Evolutionary conservation across 2,329 filamentous ascomycete species (phyloP), one percentile per base, ranked within the genome.

Genomic region (Cladosporium cucumerinum): DNA sequence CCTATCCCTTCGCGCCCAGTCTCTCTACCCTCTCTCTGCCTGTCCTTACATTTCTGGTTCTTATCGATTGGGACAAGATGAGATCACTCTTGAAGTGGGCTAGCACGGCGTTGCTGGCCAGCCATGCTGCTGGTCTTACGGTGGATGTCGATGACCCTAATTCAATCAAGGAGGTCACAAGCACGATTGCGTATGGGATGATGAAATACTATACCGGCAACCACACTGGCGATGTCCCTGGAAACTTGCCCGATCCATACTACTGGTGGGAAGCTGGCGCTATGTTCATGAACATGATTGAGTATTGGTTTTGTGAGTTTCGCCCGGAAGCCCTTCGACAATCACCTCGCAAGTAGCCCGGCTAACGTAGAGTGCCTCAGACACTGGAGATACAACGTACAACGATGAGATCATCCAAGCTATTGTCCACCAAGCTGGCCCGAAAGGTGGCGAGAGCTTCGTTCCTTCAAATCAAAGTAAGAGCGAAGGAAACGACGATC

Each of bases 201-300:
- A 80, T 85, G 77, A 72, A 73, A n/a, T 83, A 81, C 69, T 86
- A 86, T 71, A 77, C 75, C 39, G 84, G 84, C 16, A 83, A 86
- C 66, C 69, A 79, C 51, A 79, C 82, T 2, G 82, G 82, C n/a
- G 77, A 78, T 11, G 81, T 81, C 26, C 83, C 82, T 10, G 84
- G 84, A 54, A 77, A 84, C 62, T 78, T 93, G 34, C 86, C 87
- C 1, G 75, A 82, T 30, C 89, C 89, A 67, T 89, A 89, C 74
- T 91, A 90, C 80, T 92, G 89, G 89, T 91, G 88, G 89, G 86
- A 91, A 74, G 86, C 85, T 30, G 75, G 75, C 18, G 75, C 72
- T 58, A 77, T 92, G 78, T 89, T 89, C 82, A 86, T 87, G 67
- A 85, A 87, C 1, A 79, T 89, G 70, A 81, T 91, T 49, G 87